These are phyloP conservation scores for Epichloe gansuensis DNA, from an alignment of 2,329 filamentous ascomycete species.

Conservation along the genomic window DNA sequence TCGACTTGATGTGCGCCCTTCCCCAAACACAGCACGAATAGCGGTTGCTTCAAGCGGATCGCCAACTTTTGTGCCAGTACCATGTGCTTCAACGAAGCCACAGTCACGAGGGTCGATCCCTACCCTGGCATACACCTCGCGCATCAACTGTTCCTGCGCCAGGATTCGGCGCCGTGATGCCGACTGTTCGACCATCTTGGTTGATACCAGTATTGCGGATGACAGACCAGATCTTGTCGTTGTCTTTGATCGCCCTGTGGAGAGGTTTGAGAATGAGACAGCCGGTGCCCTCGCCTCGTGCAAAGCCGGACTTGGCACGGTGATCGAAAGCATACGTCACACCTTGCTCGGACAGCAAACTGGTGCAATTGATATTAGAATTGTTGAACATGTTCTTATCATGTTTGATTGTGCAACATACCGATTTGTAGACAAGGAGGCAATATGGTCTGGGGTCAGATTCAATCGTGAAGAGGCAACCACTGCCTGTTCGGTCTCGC, in stretches of 20 bases:
- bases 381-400: not conserved
- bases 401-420: not conserved
- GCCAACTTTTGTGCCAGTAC: constrained; percentile 42
- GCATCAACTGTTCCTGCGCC: constrained; percentile 32
- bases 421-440: constrained; percentile 15
- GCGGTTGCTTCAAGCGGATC: constrained; percentile 43
- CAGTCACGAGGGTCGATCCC: constrained; percentile 18
- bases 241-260: constrained; percentile 39
- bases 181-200: constrained; percentile 38
- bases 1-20: constrained; percentile 25
- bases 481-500: constrained; percentile 34
- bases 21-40: constrained; percentile 31
- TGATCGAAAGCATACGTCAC: constrained; percentile 29
- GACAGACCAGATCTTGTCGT: constrained; percentile 40
- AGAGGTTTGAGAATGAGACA: constrained; percentile 45
- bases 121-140: constrained; percentile 21
- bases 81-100: constrained; percentile 37
- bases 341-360: not conserved
- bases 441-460: constrained; percentile 28
- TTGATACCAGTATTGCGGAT: constrained; percentile 39
- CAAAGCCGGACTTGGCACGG: constrained; percentile 35
- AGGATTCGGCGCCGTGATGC: constrained; percentile 40
- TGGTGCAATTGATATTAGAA: not conserved
- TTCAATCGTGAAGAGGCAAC: constrained; percentile 36
- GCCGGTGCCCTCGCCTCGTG: constrained; percentile 46